Evolutionary conservation across 306 rosid genomes (phyloP).

Genomic region (barrel medic (Medicago truncatula)): MtrunA17r5.0-ANR NC_053044.1:25512501-25513000

Average conservation of each 20-base stretch:
- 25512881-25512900: constrained; percentile 49
- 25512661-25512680: constrained; percentile 80
- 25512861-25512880: constrained; percentile 70
- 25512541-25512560: constrained; percentile 64
- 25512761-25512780: constrained; percentile 56
- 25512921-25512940: constrained; percentile 60
- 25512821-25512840: constrained; percentile 67
- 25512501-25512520: constrained; percentile 75
- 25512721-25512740: constrained; percentile 55
- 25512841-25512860: constrained; percentile 59
- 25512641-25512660: constrained; percentile 59
- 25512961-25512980: constrained; percentile 53
- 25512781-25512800: constrained; percentile 59
- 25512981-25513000: constrained; percentile 63
- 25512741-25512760: constrained; percentile 61
- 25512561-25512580: constrained; percentile 62
- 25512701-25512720: constrained; percentile 57
- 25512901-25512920: constrained; percentile 56
- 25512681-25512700: constrained; percentile 78
- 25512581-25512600: constrained; percentile 50
- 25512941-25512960: constrained; percentile 49
- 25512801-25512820: constrained; percentile 53
- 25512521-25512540: constrained; percentile 78
- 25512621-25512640: constrained; percentile 44
- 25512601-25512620: constrained; percentile 42